A percentile compares a stretch with the other conserved stretches of the same genome.
These are phyloP conservation scores for Cytospora piceicola DNA, from an alignment of 2,329 filamentous ascomycete species.

Conservation along the genomic window DNA sequence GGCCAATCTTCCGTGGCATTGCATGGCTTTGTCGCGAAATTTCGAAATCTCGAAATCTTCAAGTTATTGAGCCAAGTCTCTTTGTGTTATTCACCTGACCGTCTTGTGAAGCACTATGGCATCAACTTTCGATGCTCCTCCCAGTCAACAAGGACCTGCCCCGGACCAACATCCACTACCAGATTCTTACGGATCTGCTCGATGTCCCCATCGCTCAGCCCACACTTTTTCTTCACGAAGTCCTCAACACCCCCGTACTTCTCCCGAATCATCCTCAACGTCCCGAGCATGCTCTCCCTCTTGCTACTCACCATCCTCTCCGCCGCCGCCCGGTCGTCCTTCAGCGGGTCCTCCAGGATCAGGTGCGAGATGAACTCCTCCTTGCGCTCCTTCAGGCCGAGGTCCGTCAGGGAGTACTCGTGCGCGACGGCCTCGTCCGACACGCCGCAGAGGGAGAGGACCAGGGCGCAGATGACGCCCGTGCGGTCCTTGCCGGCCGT, in stretches of 20 bases:
- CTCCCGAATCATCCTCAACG: slow-evolving; percentile 57
- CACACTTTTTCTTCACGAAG: slow-evolving; percentile 64
- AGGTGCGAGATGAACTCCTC: slow-evolving; percentile 55
- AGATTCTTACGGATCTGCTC: slow-evolving; percentile 56
- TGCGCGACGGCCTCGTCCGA: slow-evolving; percentile 60
- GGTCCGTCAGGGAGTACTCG: slow-evolving; percentile 71
- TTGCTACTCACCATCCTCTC: slow-evolving; percentile 50
- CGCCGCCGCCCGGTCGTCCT: slow-evolving; percentile 49
- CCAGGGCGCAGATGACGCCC: slow-evolving; percentile 68
- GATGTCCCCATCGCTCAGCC: slow-evolving; percentile 60
- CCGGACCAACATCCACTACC: slow-evolving; percentile 39
- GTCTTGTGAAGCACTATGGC: slow-evolving; percentile 26
- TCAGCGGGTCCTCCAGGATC: slow-evolving; percentile 54
- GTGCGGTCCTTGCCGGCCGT: slow-evolving; percentile 80
- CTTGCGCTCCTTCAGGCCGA: slow-evolving; percentile 59
- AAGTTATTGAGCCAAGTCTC: background rate
- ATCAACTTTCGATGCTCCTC: slow-evolving; percentile 35
- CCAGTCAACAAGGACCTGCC: slow-evolving; percentile 36
- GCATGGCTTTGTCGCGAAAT: background rate
- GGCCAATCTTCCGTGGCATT: slow-evolving; percentile 3
- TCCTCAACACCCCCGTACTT: slow-evolving; percentile 66
- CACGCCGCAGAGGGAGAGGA: slow-evolving; percentile 67
- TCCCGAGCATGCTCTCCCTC: slow-evolving; percentile 53
- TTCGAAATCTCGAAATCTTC: background rate
- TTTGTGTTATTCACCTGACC: too few species aligned